Percentiles rank a stretch among this genome's conserved stretches.
Evolutionary conservation across 78 protist species (phyloP).

Genomic region (Dictyostelium brefeldianum): DNA sequence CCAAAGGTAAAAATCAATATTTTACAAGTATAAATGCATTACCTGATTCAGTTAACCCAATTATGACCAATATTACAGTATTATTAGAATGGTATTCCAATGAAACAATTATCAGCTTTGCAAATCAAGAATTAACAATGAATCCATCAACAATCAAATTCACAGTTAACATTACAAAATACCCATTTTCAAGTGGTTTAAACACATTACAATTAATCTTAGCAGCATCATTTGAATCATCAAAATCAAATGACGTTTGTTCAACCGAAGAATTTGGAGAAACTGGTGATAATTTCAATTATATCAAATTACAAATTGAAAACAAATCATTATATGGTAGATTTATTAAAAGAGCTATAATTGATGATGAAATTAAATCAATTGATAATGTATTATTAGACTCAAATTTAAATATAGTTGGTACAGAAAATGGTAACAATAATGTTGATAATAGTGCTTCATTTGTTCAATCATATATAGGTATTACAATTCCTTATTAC

Average conservation of each 20-base stretch:
- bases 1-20: not conserved
- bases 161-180: not conserved
- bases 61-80: not conserved
- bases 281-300: not conserved
- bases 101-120: not conserved
- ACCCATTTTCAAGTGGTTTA: not conserved
- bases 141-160: conserved; percentile 18
- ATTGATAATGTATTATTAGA: not conserved
- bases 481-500: no score
- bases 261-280: not conserved
- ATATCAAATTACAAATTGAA: not conserved
- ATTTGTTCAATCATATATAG: no score
- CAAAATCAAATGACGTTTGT: not conserved
- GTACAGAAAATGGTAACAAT: not conserved
- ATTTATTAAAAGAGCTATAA: conserved; percentile 7
- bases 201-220: conserved; percentile 2
- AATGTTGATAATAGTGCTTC: no score
- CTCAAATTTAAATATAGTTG: not conserved
- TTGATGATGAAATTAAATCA: not conserved
- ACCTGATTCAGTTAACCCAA: not conserved
- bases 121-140: conserved; percentile 1
- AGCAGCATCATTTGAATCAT: not conserved
- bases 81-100: not conserved
- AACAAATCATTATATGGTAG: conserved; percentile 17
- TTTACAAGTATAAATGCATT: not conserved